Evolutionary conservation across 176 grass and related monocot genomes (phyloP), one percentile per base, ranked within the genome.

Genomic region (Bonia amplexicaulis): DNA sequence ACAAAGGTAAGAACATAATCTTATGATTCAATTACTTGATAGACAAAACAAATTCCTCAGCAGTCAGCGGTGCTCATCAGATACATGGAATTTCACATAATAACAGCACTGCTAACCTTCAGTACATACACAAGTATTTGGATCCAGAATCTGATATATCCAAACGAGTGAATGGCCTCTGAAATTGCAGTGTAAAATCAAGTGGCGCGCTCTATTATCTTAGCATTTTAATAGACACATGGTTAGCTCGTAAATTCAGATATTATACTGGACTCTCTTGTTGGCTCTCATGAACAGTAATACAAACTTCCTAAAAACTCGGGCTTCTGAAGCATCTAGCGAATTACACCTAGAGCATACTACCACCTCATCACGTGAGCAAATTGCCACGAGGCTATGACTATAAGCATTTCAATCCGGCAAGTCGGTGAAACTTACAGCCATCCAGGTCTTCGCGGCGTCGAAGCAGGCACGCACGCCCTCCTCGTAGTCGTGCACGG

Each of bases 371-470:
- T 59, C 51, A 48, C 23, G 48, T 33, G 16, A 60, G 8, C 27
- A 27, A 44, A 22, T 8, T 13, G 55, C 23, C 25, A 53, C 6
- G 52, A 89, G 20, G 46, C n/a, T 63, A 63, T 4, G 51, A 74
- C 23, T 63, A 70, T 4, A 52, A 74, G 25, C 66, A 81, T 51
- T 81, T 25, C 31, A 65, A 23, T 0, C 1, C 35, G 52, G 11
- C 2, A 14, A 62, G 51, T 47, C 17, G 25, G 49, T 2, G 61
- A 59, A 63, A 84, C 85, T 87, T 77, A 90, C 89, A 15, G 85
- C 80, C 93, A 94, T 99, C 96, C 96, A 99, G 27, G 84, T 82
- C 91, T 88, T 99, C 17, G 96, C 83, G n/a, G 96, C 93, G 14
- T 92, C 91, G 41, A 71, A 87, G 88, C 93, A 96, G 76, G 91